phyloP scores from a whole-genome alignment of 164 flowering plant species.

The Annona cherimola region DNA sequence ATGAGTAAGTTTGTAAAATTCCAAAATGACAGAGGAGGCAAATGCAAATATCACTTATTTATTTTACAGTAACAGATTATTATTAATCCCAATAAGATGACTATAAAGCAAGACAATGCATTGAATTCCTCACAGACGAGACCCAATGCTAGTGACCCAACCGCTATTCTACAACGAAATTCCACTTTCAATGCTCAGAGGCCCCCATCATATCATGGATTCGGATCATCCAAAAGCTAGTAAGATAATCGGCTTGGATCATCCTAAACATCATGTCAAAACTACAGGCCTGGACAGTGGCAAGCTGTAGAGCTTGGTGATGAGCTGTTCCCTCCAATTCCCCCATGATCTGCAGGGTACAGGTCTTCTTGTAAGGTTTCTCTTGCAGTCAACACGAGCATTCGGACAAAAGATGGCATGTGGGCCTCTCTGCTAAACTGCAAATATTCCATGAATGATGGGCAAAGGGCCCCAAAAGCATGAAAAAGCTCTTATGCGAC shows the following conservation, averaged over 20 bases:
- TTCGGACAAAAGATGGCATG: conserved; percentile 48
- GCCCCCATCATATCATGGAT: not conserved
- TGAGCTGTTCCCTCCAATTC: not conserved
- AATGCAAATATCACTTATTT: too few species aligned
- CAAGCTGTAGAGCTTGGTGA: not conserved
- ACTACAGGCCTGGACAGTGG: not conserved
- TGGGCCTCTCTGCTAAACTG: conserved; percentile 36
- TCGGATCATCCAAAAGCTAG: not conserved
- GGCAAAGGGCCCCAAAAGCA: conserved; percentile 32
- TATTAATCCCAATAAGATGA: too few species aligned
- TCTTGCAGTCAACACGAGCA: conserved; percentile 52
- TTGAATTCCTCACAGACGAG: too few species aligned
- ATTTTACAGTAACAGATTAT: too few species aligned
- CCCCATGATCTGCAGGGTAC: not conserved
- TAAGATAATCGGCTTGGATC: too few species aligned
- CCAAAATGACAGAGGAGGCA: too few species aligned
- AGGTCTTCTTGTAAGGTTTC: not conserved
- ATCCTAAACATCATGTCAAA: not conserved
- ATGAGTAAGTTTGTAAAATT: too few species aligned
- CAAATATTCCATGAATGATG: conserved; percentile 62
- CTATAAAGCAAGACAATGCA: too few species aligned
- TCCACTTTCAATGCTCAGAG: not conserved
- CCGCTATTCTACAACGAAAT: not conserved
- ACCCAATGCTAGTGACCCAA: too few species aligned
- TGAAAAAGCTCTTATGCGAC: conserved; percentile 12